Evolutionary conservation across 73 alveolate species (phyloP).

Genomic region (Paramecium bursaria): DNA sequence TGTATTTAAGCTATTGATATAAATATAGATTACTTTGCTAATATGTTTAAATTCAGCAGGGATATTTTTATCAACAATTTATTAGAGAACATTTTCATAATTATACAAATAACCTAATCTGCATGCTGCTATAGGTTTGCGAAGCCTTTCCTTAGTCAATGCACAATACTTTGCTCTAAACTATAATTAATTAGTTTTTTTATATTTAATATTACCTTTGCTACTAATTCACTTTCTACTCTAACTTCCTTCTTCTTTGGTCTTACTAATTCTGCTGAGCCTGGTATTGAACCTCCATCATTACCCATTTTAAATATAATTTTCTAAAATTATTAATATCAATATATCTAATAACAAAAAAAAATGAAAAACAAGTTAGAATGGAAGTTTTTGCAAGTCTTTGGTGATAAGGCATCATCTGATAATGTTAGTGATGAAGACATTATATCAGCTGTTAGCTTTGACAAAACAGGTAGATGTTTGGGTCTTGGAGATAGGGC

Average conservation of each 20-base stretch:
- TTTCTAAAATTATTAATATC: background rate
- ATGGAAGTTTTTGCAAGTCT: conserved; percentile 69
- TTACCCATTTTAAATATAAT: conserved; percentile 87
- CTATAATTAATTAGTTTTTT: background rate
- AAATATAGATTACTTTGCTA: conserved; percentile 48
- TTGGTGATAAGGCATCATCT: conserved; percentile 70
- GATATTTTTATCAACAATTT: conserved; percentile 79
- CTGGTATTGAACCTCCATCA: conserved; percentile 95
- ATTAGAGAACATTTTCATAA: conserved; percentile 82
- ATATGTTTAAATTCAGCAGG: conserved; percentile 86
- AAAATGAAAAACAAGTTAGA: conserved; percentile 39
- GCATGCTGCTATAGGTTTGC: conserved; percentile 90
- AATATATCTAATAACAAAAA: no score
- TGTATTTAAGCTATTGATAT: conserved; percentile 84
- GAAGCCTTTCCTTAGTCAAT: conserved; percentile 82
- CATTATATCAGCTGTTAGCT: conserved; percentile 77
- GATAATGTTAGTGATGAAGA: conserved; percentile 75
- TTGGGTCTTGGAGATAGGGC: conserved; percentile 86
- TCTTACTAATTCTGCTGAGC: conserved; percentile 85
- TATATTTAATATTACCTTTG: conserved; percentile 68
- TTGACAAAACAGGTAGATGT: conserved; percentile 81
- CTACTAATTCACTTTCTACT: conserved; percentile 75
- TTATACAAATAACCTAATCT: conserved; percentile 87
- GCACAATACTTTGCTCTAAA: conserved; percentile 81
- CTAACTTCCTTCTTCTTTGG: conserved; percentile 76